Evolutionary conservation across 2,329 filamentous ascomycete species (phyloP), one percentile per base, ranked within the genome.

Genomic region (Paramyrothecium sp.): DNA sequence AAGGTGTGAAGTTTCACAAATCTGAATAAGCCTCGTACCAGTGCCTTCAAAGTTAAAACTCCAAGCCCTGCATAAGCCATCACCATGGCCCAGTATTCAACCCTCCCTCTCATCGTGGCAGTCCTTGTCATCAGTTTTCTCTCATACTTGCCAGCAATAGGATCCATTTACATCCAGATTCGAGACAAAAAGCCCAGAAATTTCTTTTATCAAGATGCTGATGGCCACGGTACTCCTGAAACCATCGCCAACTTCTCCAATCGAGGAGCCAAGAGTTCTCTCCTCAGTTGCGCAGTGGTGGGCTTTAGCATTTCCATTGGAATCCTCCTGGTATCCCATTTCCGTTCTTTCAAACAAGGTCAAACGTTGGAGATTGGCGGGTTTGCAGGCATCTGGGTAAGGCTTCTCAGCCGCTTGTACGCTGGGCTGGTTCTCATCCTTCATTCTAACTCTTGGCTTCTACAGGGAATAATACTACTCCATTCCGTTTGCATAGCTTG

Each of bases 181-280:
- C 30, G 23, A 23, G 34, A 16, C 16, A 21, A 34, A 16, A 56
- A 56, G 26, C 55, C 55, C 13, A 56, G 16, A 19, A 46, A 51
- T 46, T 30, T 51, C 11, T 56, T 56, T 22, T 56, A 56, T 22
- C 44, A 56, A 26, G 55, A 56, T 47, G 51, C 20, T 10, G 55
- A 56, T 54, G 55, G 55, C 3, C 46, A 22, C 20, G 49, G 48
- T 8, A 53, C 51, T 16, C 55, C 55, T 7, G 19, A 44, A 38
- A 20, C 55, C 7, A n/a, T 56, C 23, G 51, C 51, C 19, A 23
- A 41, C 7, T 56, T 56, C 41, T 56, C 55, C 12, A 53, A 44
- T 23, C 26, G 20, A 22, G 20, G 20, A 8, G 8, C n/a, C 51
- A 56, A 56, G 44, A 19, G 5, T 13, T 7, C 17, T n/a, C 16